These are phyloP conservation scores for Mycena haematopus DNA, from an alignment of 768 basidiomycete genomes.

Conservation along the genomic window DNA sequence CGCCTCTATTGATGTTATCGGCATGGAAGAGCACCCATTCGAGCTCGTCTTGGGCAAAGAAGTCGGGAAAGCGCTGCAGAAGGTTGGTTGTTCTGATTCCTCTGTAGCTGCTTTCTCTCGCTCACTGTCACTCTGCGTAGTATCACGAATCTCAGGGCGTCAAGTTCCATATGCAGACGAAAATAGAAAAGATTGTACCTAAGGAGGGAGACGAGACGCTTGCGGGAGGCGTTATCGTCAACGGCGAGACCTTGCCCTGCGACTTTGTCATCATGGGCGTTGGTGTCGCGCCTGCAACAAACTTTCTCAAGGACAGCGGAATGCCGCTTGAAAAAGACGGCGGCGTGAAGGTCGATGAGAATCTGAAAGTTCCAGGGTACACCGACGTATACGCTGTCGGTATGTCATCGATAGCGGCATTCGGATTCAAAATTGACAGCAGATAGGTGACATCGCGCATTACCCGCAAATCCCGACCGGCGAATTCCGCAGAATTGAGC, in stretches of 20 bases:
- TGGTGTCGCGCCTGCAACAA: slow-evolving; percentile 84
- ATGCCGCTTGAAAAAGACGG: slow-evolving; percentile 77
- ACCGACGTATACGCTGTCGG: slow-evolving; percentile 75
- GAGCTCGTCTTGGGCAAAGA: slow-evolving; percentile 81
- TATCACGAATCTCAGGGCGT: slow-evolving; percentile 84
- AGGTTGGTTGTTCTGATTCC: slow-evolving; percentile 51
- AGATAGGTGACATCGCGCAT: slow-evolving; percentile 76
- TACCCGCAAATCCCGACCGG: slow-evolving; percentile 69
- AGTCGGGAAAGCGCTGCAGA: slow-evolving; percentile 77
- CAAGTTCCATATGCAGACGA: slow-evolving; percentile 80
- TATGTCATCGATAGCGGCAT: slow-evolving; percentile 30
- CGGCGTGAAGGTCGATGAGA: slow-evolving; percentile 79
- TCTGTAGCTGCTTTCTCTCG: not conserved
- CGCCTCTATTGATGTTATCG: slow-evolving; percentile 83
- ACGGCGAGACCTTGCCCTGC: slow-evolving; percentile 67
- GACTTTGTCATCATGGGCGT: slow-evolving; percentile 88
- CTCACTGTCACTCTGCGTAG: slow-evolving; percentile 40
- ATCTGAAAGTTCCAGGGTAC: slow-evolving; percentile 61
- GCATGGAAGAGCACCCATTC: slow-evolving; percentile 83
- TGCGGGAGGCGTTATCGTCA: slow-evolving; percentile 71
- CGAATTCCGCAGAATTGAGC: slow-evolving; percentile 72
- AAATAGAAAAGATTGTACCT: slow-evolving; percentile 72
- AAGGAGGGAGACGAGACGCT: slow-evolving; percentile 55
- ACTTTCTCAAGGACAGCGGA: slow-evolving; percentile 75
- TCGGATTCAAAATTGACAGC: slow-evolving; percentile 1